Percentiles rank a stretch among this genome's conserved stretches.
These are phyloP conservation scores for Schizosaccharomyces japonicus DNA, from an alignment of 805 yeast genomes.

Conservation along the genomic window DNA sequence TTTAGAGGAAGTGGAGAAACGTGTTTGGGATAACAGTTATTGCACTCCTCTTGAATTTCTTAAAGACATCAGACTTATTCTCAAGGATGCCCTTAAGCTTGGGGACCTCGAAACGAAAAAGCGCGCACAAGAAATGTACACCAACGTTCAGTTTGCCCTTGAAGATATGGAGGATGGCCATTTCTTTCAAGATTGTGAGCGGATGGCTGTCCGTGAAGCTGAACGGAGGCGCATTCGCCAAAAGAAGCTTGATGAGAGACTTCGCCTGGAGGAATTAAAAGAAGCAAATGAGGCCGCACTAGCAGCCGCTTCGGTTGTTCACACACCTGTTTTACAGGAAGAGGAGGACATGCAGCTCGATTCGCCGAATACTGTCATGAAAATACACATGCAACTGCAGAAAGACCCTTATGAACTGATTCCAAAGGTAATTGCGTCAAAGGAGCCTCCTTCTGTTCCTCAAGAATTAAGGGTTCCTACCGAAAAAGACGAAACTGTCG, in stretches of 20 bases:
- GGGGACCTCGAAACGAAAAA: conserved; percentile 22
- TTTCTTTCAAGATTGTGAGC: conserved; percentile 53
- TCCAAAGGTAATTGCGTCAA: no score
- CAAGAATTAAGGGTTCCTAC: no score
- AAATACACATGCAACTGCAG: no score
- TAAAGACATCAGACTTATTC: conserved; percentile 63
- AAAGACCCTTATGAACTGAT: no score
- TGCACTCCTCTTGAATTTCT: conserved; percentile 78
- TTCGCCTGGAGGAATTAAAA: no score
- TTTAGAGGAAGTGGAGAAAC: conserved; percentile 74
- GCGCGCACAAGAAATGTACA: conserved; percentile 81
- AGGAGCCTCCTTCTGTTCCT: no score
- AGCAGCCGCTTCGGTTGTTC: no score
- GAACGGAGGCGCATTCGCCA: background rate
- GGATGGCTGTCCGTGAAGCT: conserved; percentile 39
- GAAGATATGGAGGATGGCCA: conserved; percentile 60
- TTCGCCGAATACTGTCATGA: no score
- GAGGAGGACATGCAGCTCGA: no score
- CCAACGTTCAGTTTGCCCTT: conserved; percentile 84
- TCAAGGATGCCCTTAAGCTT: conserved; percentile 40
- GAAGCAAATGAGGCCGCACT: no score
- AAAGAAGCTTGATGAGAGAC: background rate
- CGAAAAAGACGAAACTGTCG: no score
- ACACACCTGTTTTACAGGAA: no score
- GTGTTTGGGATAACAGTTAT: conserved; percentile 90